phyloP scores from a whole-genome alignment of 805 yeast genomes.

The Pichia ethanolica region DNA sequence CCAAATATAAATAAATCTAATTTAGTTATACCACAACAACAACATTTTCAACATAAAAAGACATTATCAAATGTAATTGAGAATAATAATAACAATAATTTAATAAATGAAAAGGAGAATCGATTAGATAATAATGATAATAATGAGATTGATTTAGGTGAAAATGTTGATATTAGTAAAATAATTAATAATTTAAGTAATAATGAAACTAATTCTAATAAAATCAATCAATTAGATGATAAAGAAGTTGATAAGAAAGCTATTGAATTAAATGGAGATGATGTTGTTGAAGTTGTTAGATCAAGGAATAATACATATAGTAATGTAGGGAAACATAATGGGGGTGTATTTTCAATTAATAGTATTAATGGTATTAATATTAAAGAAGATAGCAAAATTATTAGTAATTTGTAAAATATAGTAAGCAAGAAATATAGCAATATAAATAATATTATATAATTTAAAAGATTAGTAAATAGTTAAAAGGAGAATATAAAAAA shows the following conservation, averaged over 20 bases:
- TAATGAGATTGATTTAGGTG: slow-evolving; percentile 2
- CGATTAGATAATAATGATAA: neutral
- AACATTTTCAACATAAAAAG: slow-evolving; percentile 10
- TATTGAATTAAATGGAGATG: neutral
- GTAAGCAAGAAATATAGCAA: no score
- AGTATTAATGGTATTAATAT: neutral
- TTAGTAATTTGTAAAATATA: no score
- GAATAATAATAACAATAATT: no score
- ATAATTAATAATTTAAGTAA: neutral
- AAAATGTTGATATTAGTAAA: neutral
- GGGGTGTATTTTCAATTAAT: neutral
- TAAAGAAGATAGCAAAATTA: neutral
- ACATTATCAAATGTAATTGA: neutral
- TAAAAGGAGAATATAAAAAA: no score
- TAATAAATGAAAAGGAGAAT: no score
- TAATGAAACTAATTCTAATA: neutral
- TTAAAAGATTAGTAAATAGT: no score
- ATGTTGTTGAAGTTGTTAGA: neutral
- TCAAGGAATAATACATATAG: neutral
- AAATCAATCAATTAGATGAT: no score
- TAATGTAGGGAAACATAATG: neutral
- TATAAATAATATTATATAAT: no score
- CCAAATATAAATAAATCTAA: no score
- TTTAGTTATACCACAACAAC: slow-evolving; percentile 9
- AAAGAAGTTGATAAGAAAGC: neutral